Evolutionary conservation across 768 basidiomycete genomes (phyloP).

Genomic region (Boletus rubropictus): DNA sequence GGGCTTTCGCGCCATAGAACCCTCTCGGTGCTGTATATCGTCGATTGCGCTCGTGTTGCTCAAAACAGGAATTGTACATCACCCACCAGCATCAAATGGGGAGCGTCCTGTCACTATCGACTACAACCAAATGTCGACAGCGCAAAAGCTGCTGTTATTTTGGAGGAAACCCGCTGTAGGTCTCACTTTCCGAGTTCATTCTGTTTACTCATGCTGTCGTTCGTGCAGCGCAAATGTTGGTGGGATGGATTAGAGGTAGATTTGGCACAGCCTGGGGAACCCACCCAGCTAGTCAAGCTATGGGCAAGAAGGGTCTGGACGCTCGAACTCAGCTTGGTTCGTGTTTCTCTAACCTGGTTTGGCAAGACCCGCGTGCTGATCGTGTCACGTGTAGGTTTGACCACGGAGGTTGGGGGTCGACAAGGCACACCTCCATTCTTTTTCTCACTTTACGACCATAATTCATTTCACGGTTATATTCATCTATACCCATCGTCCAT

Average conservation of each 20-base stretch:
- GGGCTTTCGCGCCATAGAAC: conserved; percentile 96
- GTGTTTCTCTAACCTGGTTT: conserved; percentile 15
- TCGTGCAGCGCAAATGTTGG: conserved; percentile 92
- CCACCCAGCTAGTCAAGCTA: conserved; percentile 66
- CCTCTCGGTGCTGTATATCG: conserved; percentile 94
- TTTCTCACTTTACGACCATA: conserved; percentile 16
- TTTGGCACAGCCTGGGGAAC: conserved; percentile 51
- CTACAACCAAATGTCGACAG: conserved; percentile 90
- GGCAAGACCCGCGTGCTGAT: not conserved
- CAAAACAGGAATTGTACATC: conserved; percentile 92
- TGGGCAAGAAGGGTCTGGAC: conserved; percentile 99
- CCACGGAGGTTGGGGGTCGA: not conserved
- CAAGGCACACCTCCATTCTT: conserved; percentile 5
- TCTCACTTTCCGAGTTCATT: conserved; percentile 13
- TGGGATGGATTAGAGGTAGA: conserved; percentile 97
- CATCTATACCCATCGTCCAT: conserved; percentile 25
- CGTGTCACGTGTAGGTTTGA: conserved; percentile 16
- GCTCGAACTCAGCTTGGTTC: conserved; percentile 87
- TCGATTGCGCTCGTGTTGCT: conserved; percentile 96
- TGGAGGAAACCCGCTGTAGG: conserved; percentile 99
- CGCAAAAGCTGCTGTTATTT: conserved; percentile 93
- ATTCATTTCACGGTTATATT: conserved; percentile 15
- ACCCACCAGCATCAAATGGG: conserved; percentile 43
- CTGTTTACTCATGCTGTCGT: not conserved
- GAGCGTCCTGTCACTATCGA: conserved; percentile 79